Base-by-base conservation (phyloP, 2,329 filamentous ascomycete genomes). In the Cyanodermella asteris region DNA sequence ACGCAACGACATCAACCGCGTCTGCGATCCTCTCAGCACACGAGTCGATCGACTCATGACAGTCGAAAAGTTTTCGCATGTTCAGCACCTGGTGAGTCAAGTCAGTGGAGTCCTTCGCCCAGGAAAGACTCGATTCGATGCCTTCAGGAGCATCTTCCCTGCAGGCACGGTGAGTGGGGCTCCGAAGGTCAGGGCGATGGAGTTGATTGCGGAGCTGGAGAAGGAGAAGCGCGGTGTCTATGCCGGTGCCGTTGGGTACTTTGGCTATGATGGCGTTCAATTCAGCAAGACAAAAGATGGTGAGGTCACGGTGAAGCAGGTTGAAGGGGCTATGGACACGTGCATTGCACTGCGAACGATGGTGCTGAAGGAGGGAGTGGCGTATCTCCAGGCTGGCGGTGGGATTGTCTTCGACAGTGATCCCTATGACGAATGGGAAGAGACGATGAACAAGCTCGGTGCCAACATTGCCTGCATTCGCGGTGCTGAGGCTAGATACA, bases 381-480 rank as follows among this genome's bases (percentile, higher is more conserved):
- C 81, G 3, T 94, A 93, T 53, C 59, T 97, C 34, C 87, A 97
- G 47, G 69, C 70, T 19, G 69, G 56, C 28, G 82, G 82, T 18
- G 82, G 82, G 16, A 91, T 93, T 40, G 82, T 91, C 21, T 91
- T 84, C 42, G 87, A 94, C 49, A 90, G 77, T 20, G 82, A 91
- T 43, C 74, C 64, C 17, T 73, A 75, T 39, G 78, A 93, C 35
- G 87, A 94, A 50, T 93, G 82, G 59, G 66, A 84, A 50, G 80
- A 94, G 63, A 93, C 90, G 35, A 78, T 87, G 55, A 94, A 97
- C 57, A 97, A 97, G 61, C 57, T 91, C 23, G 71, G 75, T 14
- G 77, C 80, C 22, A 91, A 91, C 46, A 80, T 90, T 57, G 65
- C 74, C 37, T 87, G 78, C 50, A 82, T 94, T 46, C 72, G 70